phyloP scores from a whole-genome alignment of 2,329 filamentous ascomycete genomes.

The Epichloe glyceriae region DNA sequence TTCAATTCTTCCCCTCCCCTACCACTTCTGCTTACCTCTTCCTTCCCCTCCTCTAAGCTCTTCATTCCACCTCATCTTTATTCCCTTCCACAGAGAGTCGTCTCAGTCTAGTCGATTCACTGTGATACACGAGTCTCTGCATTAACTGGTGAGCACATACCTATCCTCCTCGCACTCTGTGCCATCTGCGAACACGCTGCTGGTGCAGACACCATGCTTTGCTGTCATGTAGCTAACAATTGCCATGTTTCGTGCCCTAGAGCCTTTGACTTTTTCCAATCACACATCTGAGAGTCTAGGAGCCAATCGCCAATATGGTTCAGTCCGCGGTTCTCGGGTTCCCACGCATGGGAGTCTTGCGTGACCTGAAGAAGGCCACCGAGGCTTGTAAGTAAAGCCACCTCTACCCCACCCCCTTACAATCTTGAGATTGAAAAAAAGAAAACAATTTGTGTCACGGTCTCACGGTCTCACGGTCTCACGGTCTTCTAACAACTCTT shows the following conservation, averaged over 20 bases:
- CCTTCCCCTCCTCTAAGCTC: slow-evolving; percentile 4
- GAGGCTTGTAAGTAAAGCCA: slow-evolving; percentile 57
- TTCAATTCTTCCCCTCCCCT: slow-evolving; percentile 10
- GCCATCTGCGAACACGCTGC: background rate
- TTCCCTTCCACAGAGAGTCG: slow-evolving; percentile 2
- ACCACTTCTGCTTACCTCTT: slow-evolving; percentile 9
- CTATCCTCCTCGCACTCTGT: background rate
- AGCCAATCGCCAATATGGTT: slow-evolving; percentile 40
- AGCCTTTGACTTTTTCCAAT: background rate
- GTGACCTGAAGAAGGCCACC: slow-evolving; percentile 99
- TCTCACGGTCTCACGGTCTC: background rate
- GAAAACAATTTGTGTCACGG: background rate
- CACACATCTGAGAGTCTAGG: slow-evolving; percentile 6
- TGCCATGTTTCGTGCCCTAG: background rate
- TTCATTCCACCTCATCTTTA: background rate
- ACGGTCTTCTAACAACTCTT: slow-evolving; percentile 12
- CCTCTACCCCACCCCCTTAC: background rate
- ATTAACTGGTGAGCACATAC: slow-evolving; percentile 1
- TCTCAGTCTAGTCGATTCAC: slow-evolving; percentile 4
- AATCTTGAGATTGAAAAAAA: background rate
- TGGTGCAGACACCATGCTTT: slow-evolving; percentile 1
- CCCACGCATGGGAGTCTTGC: slow-evolving; percentile 94
- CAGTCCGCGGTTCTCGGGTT: slow-evolving; percentile 82
- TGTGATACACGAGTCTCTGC: slow-evolving; percentile 7
- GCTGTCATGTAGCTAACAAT: background rate